Conservation (phyloP, 2,329 filamentous ascomycete species). For the Fusarium tanahbumbuense region DNA sequence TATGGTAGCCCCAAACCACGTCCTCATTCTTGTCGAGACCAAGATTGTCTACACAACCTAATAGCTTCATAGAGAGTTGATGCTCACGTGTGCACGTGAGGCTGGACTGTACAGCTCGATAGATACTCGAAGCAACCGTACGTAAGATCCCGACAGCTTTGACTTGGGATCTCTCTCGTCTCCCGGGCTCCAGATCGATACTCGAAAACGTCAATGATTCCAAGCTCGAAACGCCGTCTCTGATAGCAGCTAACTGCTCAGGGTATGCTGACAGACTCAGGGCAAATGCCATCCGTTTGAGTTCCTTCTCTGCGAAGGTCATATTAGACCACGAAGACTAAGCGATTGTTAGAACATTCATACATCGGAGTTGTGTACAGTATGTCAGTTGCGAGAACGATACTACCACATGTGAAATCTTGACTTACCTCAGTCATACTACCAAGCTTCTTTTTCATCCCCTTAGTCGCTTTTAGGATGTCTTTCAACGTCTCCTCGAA, state of each 20-base stretch:
- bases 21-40: not conserved
- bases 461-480: not conserved
- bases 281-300: not conserved
- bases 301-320: not conserved
- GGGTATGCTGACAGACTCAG: not conserved
- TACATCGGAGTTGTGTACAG: no score
- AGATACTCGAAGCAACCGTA: not conserved
- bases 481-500: conserved; percentile 2
- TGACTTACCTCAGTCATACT: not conserved
- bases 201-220: not conserved
- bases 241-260: not conserved
- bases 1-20: not conserved
- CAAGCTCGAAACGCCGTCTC: not conserved
- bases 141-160: not conserved
- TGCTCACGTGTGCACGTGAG: not conserved
- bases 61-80: not conserved
- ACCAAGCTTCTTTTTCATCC: not conserved
- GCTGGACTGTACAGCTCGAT: not conserved
- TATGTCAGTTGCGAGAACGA: no score
- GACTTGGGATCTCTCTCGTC: not conserved
- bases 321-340: no score
- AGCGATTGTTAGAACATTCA: no score
- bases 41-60: not conserved
- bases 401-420: no score
- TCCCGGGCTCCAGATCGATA: not conserved